Percentiles rank a stretch among this genome's conserved stretches.
Evolutionary conservation across 371 early-diverging fungal genomes (phyloP).

Genomic region (Syncephalis plumigaleata): DNA sequence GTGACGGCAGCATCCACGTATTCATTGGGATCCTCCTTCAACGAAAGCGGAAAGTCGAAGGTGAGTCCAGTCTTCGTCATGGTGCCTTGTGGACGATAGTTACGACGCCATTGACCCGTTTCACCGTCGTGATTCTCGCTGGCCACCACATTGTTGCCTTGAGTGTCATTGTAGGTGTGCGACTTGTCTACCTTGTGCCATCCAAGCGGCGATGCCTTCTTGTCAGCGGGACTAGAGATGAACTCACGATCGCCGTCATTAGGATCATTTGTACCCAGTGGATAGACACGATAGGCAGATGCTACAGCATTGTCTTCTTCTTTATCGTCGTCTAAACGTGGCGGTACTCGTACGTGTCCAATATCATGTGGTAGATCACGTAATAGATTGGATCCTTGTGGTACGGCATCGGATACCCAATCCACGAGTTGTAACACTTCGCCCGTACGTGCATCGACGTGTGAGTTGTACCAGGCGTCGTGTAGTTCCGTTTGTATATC

Average conservation of each 20-base stretch:
- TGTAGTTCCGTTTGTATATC: constrained; percentile 75
- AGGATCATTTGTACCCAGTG: constrained; percentile 79
- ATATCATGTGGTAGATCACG: too few relatives aligned
- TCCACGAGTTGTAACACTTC: constrained; percentile 57
- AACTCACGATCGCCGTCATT: constrained; percentile 38
- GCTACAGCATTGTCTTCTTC: too few relatives aligned
- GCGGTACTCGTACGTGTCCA: too few relatives aligned
- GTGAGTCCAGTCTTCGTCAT: constrained; percentile 19
- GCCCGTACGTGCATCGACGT: constrained; percentile 56
- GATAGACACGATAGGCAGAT: constrained; percentile 49
- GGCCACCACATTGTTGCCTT: constrained; percentile 63
- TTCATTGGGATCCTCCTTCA: constrained; percentile 37
- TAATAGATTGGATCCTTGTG: too few relatives aligned
- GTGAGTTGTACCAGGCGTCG: constrained; percentile 79
- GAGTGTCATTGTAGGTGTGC: constrained; percentile 42
- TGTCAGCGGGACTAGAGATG: constrained; percentile 52
- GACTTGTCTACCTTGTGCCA: constrained; percentile 44
- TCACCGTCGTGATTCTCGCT: constrained; percentile 44
- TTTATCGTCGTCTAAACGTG: too few relatives aligned
- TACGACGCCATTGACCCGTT: constrained; percentile 51
- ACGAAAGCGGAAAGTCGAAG: constrained; percentile 63
- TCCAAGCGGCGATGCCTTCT: constrained; percentile 54
- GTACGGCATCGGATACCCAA: constrained; percentile 65
- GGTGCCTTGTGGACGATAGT: constrained; percentile 50
- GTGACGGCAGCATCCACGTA: constrained; percentile 81